Evolutionary conservation across 306 rosid genomes (phyloP), one percentile per base, ranked within the genome.

Genomic region (Sechiopsis laciniata): DNA sequence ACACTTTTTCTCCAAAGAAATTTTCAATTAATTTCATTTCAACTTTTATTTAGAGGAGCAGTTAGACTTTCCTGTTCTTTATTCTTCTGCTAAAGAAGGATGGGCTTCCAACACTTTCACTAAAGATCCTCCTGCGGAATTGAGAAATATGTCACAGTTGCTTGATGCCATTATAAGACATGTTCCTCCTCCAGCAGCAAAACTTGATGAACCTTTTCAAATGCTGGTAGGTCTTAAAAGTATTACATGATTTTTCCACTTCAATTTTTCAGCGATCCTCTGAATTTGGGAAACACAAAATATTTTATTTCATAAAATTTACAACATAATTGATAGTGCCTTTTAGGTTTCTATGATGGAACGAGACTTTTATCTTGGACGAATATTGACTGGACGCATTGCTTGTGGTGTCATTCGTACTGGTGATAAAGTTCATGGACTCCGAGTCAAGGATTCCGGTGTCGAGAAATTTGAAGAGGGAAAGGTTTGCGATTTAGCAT

Each of bases 31-130:
- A 74, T 55, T 71, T 53, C 54, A 69, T 77, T 76, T 72, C 32
- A 5, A 72, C 45, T 55, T 77, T 32, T 58, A 59, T 76, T 19
- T 82, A 90, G 99, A 94, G 97, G 99, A 91, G 80, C 99, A 94
- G 80, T 90, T 94, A 54, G 99, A 94, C 83, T 94, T 94, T 78
- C 97, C 99, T 10, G 99, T 90, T 84, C 88, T 94, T 55, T 94
- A 94, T 83, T 96, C 97, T 74, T 94, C 99, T 80, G 99, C 99
- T 75, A 94, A 91, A 84, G 99, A 94, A 80, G 99, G 99, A 80
- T 94, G 99, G 99, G 91, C 97, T 55, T 89, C 99, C 10, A 77
- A 81, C 74, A 78, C 85, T 40, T 90, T 81, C 84, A 94, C 97
- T 74, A 94, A 89, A 86, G 90, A 89, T 73, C 99, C 97, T 76